Evolutionary conservation across 176 grass and related monocot genomes (phyloP), one percentile per base, ranked within the genome.

Genomic region (Avena sativa): DNA sequence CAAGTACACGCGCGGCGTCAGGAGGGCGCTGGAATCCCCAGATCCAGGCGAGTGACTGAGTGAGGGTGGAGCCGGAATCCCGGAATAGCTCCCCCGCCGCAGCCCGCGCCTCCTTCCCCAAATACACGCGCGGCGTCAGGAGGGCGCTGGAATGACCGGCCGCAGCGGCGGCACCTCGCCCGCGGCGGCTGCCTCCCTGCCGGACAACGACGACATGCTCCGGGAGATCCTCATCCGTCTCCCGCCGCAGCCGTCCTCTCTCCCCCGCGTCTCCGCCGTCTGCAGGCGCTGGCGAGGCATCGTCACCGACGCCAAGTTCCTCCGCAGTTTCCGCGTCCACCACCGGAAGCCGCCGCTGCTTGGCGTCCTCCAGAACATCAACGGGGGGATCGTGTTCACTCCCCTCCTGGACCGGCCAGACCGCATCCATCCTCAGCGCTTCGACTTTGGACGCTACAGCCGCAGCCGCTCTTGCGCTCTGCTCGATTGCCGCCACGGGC

Each of bases 401-500:
- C 59, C 59, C 59, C 11, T 62, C 59, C 59, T 62, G 3, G 59
- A 62, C 59, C n/a, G n/a, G 12, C 59, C 59, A 21, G 59, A 62
- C 59, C 59, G 59, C 59, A 62, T 62, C n/a, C n/a, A n/a, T 62
- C n/a, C 59, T 62, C 59, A 62, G 21, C 59, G 21, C 59, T 12
- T 62, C 21, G n/a, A 8, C 4, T 8, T 62, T 12, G 59, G 21
- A 62, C n/a, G 59, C 59, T 12, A 62, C 59, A 12, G 19, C 10
- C 3, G 59, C 59, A 25, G 3, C 2, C 12, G 6, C 13, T 3
- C 3, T 34, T 32, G 11, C 66, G 8, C 17, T 36, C 13, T 69
- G 15, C 15, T 69, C 8, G 66, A 74, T 48, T 74, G 71, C 71
- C 71, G n/a, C n/a, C 44, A 74, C n/a, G 71, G 71, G 8, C n/a